Base-by-base conservation (phyloP, 345 rosid genomes). In the Citrus mangshanensis region DNA sequence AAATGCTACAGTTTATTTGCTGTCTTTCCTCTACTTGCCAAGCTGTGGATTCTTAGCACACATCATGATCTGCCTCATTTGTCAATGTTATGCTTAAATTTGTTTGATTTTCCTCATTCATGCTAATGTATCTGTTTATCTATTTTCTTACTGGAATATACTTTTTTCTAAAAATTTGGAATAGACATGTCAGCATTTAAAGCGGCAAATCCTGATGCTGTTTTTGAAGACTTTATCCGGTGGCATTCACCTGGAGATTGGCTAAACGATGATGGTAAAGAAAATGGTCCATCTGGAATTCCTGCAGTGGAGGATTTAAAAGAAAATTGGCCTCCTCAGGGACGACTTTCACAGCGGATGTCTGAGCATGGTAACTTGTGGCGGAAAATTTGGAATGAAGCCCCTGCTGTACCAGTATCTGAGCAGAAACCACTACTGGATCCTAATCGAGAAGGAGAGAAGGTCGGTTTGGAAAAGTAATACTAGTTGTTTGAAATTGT, bases 211-310 rank as follows among this genome's bases (percentile, higher is more conserved):
- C 97, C 98, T 68, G 91, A 88, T 81, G 97, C 97, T 61, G 84
- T 93, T 34, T 96, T 96, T 79, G 98, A 96, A 87, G 98, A 96
- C 87, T 96, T 96, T 78, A 94, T 96, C 76, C 89, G 98, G 80
- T 96, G 99, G 99, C 98, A 96, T 85, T 96, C 98, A 64, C 99
- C 98, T 63, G 95, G 98, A 79, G 98, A 94, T 83, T 96, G 99
- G 99, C 93, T 84, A 81, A 77, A 78, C 28, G 79, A 79, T 80
- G 88, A 86, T 66, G 62, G 63, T 71, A 72, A 81, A 81, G 87
- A 80, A 72, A 79, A 80, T 74, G 83, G 81, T 85, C 54, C 83
- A 81, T 85, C 93, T 18, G 72, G 68, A 79, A 82, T 79, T 85
- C 81, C 82, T 80, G 42, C 60, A 27, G 49, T 72, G 7, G 82